These are phyloP conservation scores for Entomortierella lignicola DNA, from an alignment of 192 early-diverging fungal species.

Conservation along the genomic window DNA sequence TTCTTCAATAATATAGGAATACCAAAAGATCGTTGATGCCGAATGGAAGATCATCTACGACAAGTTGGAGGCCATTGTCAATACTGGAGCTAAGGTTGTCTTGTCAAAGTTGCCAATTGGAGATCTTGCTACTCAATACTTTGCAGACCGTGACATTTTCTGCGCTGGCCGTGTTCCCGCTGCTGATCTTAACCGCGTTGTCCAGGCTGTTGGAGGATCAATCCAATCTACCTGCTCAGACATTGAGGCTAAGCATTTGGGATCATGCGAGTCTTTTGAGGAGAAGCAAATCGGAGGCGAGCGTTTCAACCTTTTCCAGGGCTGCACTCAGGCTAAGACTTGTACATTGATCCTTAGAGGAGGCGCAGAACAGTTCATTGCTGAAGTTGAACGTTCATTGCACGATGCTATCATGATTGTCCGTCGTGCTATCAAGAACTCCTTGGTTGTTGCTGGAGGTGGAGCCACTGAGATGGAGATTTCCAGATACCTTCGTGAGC, in stretches of 20 bases:
- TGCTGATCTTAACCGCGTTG: slow-evolving; percentile 93
- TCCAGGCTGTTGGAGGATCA: slow-evolving; percentile 94
- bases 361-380: slow-evolving; percentile 99
- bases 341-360: slow-evolving; percentile 97
- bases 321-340: slow-evolving; percentile 93
- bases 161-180: slow-evolving; percentile 96
- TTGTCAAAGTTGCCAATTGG: slow-evolving; percentile 98
- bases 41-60: slow-evolving; percentile 99
- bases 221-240: slow-evolving; percentile 94
- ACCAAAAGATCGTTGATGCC: slow-evolving; percentile 99
- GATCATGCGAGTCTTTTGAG: slow-evolving; percentile 92
- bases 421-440: slow-evolving; percentile 95
- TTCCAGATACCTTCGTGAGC: slow-evolving; percentile 91
- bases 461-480: slow-evolving; percentile 99
- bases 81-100: slow-evolving; percentile 96
- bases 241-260: slow-evolving; percentile 83
- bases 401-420: slow-evolving; percentile 99
- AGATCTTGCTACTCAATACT: slow-evolving; percentile 99
- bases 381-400: slow-evolving; percentile 96
- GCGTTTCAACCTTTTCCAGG: slow-evolving; percentile 96
- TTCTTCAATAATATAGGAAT: slow-evolving; percentile 71
- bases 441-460: slow-evolving; percentile 95
- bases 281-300: slow-evolving; percentile 97
- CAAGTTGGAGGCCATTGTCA: slow-evolving; percentile 95
- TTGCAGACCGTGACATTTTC: slow-evolving; percentile 99